Evolutionary conservation across 371 early-diverging fungal genomes (phyloP).

Genomic region (Amoeboradix gromovi): DNA sequence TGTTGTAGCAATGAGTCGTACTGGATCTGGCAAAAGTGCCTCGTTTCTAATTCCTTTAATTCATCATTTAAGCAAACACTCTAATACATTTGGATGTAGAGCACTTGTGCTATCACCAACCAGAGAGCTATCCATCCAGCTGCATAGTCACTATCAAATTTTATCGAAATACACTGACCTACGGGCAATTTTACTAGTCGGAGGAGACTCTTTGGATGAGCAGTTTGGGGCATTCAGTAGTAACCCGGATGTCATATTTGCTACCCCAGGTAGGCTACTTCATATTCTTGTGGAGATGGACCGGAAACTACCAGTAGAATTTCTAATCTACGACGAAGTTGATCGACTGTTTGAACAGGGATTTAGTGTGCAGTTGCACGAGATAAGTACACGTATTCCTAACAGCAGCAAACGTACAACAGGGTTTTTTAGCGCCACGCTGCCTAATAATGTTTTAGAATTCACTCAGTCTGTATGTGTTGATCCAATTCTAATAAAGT

Average conservation of each 20-base stretch:
- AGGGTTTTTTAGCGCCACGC: constrained; percentile 98
- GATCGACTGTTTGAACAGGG: constrained; percentile 98
- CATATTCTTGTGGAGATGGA: constrained; percentile 70
- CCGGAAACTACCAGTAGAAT: constrained; percentile 73
- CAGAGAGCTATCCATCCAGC: constrained; percentile 92
- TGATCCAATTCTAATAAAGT: constrained; percentile 60
- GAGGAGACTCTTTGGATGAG: constrained; percentile 62
- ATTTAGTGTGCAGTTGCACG: constrained; percentile 82
- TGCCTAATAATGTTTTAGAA: constrained; percentile 93
- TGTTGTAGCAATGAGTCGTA: constrained; percentile 89
- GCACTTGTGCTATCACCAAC: constrained; percentile 96
- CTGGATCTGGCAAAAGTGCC: constrained; percentile 94
- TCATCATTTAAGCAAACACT: constrained; percentile 54
- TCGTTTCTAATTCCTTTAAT: constrained; percentile 85
- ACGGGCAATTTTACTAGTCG: constrained; percentile 23
- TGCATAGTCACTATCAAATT: constrained; percentile 62
- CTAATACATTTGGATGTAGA: constrained; percentile 36
- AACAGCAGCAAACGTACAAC: constrained; percentile 75
- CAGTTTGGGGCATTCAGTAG: constrained; percentile 71
- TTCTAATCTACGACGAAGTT: constrained; percentile 98
- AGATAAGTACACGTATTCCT: constrained; percentile 74
- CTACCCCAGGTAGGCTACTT: constrained; percentile 98
- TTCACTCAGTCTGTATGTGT: too few relatives aligned
- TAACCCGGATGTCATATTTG: constrained; percentile 89
- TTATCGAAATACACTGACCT: constrained; percentile 66